Evolutionary conservation across 768 basidiomycete genomes (phyloP).

Genomic region (Hortiboletus flavorubellus): DNA sequence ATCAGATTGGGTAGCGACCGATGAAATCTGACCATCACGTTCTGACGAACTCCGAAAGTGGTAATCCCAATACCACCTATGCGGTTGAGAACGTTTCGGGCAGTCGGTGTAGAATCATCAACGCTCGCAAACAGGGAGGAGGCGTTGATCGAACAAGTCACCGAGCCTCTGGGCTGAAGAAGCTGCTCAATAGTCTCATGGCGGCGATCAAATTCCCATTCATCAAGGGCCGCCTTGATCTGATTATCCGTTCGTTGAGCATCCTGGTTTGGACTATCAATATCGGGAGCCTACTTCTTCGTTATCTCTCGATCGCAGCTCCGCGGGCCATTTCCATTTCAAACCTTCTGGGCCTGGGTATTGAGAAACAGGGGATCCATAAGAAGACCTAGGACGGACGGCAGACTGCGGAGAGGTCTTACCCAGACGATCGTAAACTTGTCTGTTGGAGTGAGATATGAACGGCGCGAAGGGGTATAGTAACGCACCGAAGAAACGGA

Average conservation of each 20-base stretch:
- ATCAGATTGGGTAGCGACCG: slow-evolving; percentile 13
- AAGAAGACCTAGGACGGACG: slow-evolving; percentile 4
- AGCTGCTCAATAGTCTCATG: slow-evolving; percentile 36
- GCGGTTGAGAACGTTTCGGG: slow-evolving; percentile 31
- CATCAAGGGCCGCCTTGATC: slow-evolving; percentile 45
- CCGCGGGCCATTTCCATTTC: slow-evolving; percentile 42
- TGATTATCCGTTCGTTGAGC: slow-evolving; percentile 33
- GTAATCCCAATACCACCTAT: slow-evolving; percentile 36
- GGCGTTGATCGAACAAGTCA: slow-evolving; percentile 47
- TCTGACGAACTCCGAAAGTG: slow-evolving; percentile 41
- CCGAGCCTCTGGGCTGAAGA: slow-evolving; percentile 44
- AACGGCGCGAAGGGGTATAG: slow-evolving; percentile 2
- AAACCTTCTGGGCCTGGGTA: slow-evolving; percentile 37
- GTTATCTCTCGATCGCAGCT: slow-evolving; percentile 40
- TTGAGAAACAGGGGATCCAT: slow-evolving; percentile 7
- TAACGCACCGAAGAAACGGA: slow-evolving; percentile 57
- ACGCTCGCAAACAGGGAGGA: slow-evolving; percentile 43
- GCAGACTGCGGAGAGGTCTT: slow-evolving; percentile 16
- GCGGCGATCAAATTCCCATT: slow-evolving; percentile 38
- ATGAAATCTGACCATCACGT: slow-evolving; percentile 38
- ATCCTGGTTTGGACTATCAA: slow-evolving; percentile 13
- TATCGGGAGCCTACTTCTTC: slow-evolving; percentile 43
- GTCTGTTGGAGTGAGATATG: slow-evolving; percentile 37
- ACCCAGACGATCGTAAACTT: slow-evolving; percentile 76
- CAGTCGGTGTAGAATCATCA: slow-evolving; percentile 26